These are phyloP conservation scores for Corinectria fuckeliana DNA, from an alignment of 2,329 filamentous ascomycete genomes.

Conservation along the genomic window DNA sequence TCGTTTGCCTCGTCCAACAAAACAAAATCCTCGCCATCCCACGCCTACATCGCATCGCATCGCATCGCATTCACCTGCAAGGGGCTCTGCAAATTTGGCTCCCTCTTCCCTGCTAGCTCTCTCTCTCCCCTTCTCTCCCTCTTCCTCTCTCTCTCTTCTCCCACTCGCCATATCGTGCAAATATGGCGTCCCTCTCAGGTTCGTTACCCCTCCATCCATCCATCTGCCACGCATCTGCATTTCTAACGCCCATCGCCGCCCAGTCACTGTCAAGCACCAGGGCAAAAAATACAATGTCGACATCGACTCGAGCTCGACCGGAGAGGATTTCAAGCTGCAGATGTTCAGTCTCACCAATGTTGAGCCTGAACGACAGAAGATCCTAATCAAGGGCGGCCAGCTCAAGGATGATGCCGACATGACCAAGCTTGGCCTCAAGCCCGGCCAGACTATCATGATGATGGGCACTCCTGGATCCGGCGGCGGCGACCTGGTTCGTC, in stretches of 20 bases:
- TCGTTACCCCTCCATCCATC: constrained; percentile 38
- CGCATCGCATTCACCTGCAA: constrained; percentile 9
- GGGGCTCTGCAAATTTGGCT: constrained; percentile 5
- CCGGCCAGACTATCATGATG: constrained; percentile 91
- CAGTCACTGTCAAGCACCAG: constrained; percentile 92
- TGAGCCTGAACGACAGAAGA: constrained; percentile 95
- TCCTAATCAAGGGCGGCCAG: constrained; percentile 91
- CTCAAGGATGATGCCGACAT: constrained; percentile 95
- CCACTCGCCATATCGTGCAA: constrained; percentile 28
- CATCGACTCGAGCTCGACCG: constrained; percentile 81
- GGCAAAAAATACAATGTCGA: constrained; percentile 96
- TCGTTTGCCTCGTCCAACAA: constrained; percentile 1
- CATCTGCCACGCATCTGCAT: not conserved
- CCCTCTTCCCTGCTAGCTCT: constrained; percentile 6
- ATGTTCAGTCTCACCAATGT: constrained; percentile 95
- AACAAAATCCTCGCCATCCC: constrained; percentile 8
- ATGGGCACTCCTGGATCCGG: constrained; percentile 85
- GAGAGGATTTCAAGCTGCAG: constrained; percentile 95
- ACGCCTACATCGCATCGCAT: constrained; percentile 11
- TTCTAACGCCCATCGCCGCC: constrained; percentile 23
- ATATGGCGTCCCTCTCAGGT: constrained; percentile 65
- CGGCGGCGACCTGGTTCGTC: constrained; percentile 67
- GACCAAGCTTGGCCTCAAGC: constrained; percentile 82
- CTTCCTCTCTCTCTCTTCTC: not conserved
- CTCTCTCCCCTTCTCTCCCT: not conserved